Percentiles rank a stretch among this genome's conserved stretches.
Evolutionary conservation across 495 filamentous ascomycete species (phyloP).

Genomic region (Penicillium ucsense): DNA sequence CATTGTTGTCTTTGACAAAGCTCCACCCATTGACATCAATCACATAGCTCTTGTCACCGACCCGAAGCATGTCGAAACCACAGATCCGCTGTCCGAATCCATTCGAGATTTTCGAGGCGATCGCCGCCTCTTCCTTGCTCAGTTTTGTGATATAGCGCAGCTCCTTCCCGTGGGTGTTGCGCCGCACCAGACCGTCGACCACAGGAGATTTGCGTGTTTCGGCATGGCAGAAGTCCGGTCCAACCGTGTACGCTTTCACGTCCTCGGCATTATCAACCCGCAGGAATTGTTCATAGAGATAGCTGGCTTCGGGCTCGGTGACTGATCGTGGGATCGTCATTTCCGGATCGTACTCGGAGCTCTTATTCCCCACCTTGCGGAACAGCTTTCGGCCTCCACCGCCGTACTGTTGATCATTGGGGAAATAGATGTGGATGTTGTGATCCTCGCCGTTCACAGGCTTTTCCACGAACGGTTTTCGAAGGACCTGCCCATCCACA

Average conservation of each 20-base stretch:
- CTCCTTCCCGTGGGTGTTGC: constrained; percentile 96
- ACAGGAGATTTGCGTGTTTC: constrained; percentile 96
- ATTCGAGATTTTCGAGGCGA: constrained; percentile 81
- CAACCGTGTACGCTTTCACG: constrained; percentile 97
- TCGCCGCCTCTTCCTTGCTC: constrained; percentile 67
- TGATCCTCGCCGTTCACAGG: constrained; percentile 97
- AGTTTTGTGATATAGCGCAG: constrained; percentile 87
- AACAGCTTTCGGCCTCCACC: constrained; percentile 89
- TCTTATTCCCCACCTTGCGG: constrained; percentile 96
- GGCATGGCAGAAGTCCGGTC: constrained; percentile 86
- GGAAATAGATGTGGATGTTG: constrained; percentile 97
- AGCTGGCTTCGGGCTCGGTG: constrained; percentile 68
- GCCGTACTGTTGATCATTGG: constrained; percentile 59
- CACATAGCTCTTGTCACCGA: constrained; percentile 82
- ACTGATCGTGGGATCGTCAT: constrained; percentile 69
- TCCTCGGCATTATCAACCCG: constrained; percentile 93
- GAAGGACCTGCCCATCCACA: constrained; percentile 72
- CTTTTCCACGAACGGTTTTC: constrained; percentile 97
- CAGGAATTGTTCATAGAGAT: constrained; percentile 95
- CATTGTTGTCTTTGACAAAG: constrained; percentile 98
- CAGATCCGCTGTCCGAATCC: constrained; percentile 94
- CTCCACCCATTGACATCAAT: constrained; percentile 99
- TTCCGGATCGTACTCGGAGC: constrained; percentile 77
- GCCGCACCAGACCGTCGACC: constrained; percentile 88
- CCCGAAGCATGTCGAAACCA: constrained; percentile 89